Evolutionary conservation across 768 basidiomycete genomes (phyloP).

Genomic region (Nevesoporus exiguus): DNA sequence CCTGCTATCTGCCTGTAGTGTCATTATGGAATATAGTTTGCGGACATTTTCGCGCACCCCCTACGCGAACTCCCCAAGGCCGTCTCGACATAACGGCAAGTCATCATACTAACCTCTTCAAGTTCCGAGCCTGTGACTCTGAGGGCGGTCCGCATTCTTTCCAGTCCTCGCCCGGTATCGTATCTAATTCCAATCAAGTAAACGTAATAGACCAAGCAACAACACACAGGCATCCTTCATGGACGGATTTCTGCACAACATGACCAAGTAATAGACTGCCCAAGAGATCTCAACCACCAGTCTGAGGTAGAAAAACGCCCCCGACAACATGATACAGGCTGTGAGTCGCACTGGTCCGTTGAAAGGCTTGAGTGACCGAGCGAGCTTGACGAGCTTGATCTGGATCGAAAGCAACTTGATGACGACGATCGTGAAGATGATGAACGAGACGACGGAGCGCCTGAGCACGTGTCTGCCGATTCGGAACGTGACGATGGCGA

Average conservation of each 20-base stretch:
- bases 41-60: background rate
- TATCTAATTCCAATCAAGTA: slow-evolving; percentile 31
- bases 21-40: background rate
- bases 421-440: slow-evolving; percentile 30
- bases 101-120: background rate
- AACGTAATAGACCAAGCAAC: slow-evolving; percentile 24
- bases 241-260: slow-evolving; percentile 28
- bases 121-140: background rate
- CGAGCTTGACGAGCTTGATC: slow-evolving; percentile 28
- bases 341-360: slow-evolving; percentile 25
- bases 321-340: slow-evolving; percentile 23
- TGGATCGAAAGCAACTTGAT: slow-evolving; percentile 29
- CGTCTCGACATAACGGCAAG: background rate
- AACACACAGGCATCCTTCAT: slow-evolving; percentile 21
- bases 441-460: slow-evolving; percentile 27
- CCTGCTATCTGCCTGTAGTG: background rate
- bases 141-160: background rate
- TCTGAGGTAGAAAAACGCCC: slow-evolving; percentile 27
- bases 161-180: background rate
- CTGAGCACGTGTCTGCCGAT: slow-evolving; percentile 27
- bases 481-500: slow-evolving; percentile 28
- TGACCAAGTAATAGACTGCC: slow-evolving; percentile 26
- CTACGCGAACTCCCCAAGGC: too few relatives aligned
- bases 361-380: slow-evolving; percentile 25
- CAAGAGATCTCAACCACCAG: slow-evolving; percentile 26